Conservation (phyloP, 352 stramenopile species). For the Phytophthora europaea region DNA sequence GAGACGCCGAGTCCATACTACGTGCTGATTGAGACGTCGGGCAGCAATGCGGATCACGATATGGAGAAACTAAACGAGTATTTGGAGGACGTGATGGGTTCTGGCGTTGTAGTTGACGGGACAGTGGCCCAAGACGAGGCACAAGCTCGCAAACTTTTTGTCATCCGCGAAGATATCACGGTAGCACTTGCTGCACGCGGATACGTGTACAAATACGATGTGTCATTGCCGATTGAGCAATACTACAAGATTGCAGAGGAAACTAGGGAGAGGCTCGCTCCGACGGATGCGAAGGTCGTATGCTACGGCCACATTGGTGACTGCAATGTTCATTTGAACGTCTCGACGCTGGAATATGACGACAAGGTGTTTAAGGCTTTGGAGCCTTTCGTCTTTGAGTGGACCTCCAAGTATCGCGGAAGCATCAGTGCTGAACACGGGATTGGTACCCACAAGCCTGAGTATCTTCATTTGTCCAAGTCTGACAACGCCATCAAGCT, state of each 20-base stretch:
- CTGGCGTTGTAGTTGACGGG: slow-evolving; percentile 85
- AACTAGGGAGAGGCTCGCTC: slow-evolving; percentile 62
- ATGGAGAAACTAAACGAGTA: slow-evolving; percentile 90
- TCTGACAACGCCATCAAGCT: slow-evolving; percentile 80
- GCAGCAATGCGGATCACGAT: slow-evolving; percentile 92
- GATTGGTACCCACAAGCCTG: slow-evolving; percentile 95
- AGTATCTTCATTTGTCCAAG: slow-evolving; percentile 91
- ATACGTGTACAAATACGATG: slow-evolving; percentile 75
- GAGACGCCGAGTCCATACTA: slow-evolving; percentile 82
- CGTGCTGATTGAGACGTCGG: slow-evolving; percentile 96
- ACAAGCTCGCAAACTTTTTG: slow-evolving; percentile 93
- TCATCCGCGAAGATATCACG: slow-evolving; percentile 95
- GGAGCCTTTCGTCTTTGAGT: slow-evolving; percentile 87
- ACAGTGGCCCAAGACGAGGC: slow-evolving; percentile 93
- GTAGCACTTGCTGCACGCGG: slow-evolving; percentile 83
- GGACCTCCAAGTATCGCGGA: slow-evolving; percentile 86
- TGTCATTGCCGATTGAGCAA: slow-evolving; percentile 93
- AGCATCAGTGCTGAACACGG: slow-evolving; percentile 99
- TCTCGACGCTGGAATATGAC: slow-evolving; percentile 83
- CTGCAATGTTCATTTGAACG: slow-evolving; percentile 98
- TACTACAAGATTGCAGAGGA: slow-evolving; percentile 94
- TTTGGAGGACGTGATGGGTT: slow-evolving; percentile 73
- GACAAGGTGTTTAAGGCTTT: slow-evolving; percentile 70
- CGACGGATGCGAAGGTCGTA: slow-evolving; percentile 68
- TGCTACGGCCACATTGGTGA: slow-evolving; percentile 97